Evolutionary conservation across 2,329 filamentous ascomycete genomes (phyloP), one percentile per base, ranked within the genome.

Genomic region (Colletotrichum simmondsii): DNA sequence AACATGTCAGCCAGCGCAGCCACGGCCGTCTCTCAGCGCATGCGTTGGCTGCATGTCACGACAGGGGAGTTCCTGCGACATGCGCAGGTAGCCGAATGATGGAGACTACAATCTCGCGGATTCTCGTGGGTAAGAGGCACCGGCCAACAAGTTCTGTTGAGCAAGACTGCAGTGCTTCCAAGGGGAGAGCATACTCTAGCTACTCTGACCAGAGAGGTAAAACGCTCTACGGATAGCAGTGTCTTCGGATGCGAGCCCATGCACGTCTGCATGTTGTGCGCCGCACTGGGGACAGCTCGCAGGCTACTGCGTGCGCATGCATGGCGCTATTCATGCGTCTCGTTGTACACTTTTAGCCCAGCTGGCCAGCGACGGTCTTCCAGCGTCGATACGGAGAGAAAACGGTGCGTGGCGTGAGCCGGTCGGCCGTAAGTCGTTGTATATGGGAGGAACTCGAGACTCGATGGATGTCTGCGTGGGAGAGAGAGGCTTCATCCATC

Each of bases 281-380:
- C 60, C 61, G 66, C 32, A 57, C 32, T 49, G 60, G 60, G 42
- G 54, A 60, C 60, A 56, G 70, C 70, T 70, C 66, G 70, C 66
- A 65, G 60, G 42, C 60, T 70, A 60, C 60, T 65, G 66, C 24
- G 46, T 37, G 65, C 60, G 56, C 70, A 60, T 72, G 70, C 70
- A 72, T 72, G 54, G 66, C 70, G 70, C 70, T 60, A 69, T 72
- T 70, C 60, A 72, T 72, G 70, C 70, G 54, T 56, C 54, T 61
- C 56, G 65, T 46, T 53, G 42, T 32, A 32, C 52, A 37, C 57
- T 24, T 37, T 68, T 37, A 42, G 62, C 53, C 16, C 56, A 30
- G 53, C 12, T 67, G 24, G 56, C 28, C 26, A 49, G 35, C 57
- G 22, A 22, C 32, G 57, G 42, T 28, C 30, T 56, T 22, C n/a